A percentile compares a stretch with the other conserved stretches of the same genome.
These are phyloP conservation scores for Leptomonas seymouri DNA, from an alignment of 208 protist genomes.

Conservation along the genomic window DNA sequence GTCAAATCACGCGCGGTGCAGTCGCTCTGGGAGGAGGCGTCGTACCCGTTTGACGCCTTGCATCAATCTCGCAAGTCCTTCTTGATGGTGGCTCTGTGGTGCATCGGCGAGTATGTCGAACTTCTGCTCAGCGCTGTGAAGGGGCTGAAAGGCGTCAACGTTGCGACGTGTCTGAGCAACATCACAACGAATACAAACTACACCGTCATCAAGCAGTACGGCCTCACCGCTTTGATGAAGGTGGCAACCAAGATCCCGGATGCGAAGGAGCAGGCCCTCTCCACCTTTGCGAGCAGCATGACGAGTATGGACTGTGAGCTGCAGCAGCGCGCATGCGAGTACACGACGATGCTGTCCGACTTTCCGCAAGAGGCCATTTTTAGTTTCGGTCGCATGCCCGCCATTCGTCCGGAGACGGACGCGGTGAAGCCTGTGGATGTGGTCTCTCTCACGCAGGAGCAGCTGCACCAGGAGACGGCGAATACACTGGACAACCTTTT, in stretches of 20 bases:
- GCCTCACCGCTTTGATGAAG: conserved; percentile 95
- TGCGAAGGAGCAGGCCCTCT: conserved; percentile 41
- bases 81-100: conserved; percentile 94
- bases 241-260: conserved; percentile 84
- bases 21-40: conserved; percentile 90
- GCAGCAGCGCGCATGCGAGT: conserved; percentile 95
- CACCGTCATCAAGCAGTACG: conserved; percentile 89
- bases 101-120: conserved; percentile 97
- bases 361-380: conserved; percentile 77
- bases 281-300: conserved; percentile 61
- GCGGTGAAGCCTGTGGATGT: conserved; percentile 64
- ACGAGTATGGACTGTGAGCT: conserved; percentile 92
- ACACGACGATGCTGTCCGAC: conserved; percentile 78
- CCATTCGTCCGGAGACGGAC: conserved; percentile 43
- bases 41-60: conserved; percentile 72
- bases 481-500: conserved; percentile 78
- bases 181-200: conserved; percentile 79
- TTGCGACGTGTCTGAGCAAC: conserved; percentile 63
- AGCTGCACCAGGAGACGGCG: conserved; percentile 56
- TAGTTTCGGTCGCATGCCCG: conserved; percentile 82
- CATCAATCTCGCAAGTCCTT: conserved; percentile 88
- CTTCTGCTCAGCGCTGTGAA: conserved; percentile 57
- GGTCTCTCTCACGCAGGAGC: conserved; percentile 51
- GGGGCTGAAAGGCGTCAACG: conserved; percentile 36
- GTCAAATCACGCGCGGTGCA: conserved; percentile 89